phyloP scores from a whole-genome alignment of 306 rosid genomes.

The Datisca glomerata region DNA sequence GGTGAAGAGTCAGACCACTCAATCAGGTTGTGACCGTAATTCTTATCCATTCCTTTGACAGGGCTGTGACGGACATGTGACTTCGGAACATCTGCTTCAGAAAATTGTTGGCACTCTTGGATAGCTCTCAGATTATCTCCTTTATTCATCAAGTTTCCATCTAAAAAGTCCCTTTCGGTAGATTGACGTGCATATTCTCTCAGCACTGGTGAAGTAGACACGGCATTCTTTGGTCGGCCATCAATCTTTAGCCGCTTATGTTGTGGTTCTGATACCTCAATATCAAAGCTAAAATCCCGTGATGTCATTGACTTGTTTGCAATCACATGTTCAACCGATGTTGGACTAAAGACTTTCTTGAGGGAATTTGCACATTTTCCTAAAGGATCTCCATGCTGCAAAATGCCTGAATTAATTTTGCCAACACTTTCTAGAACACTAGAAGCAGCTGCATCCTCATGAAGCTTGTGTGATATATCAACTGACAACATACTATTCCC shows the following conservation, averaged over 20 bases:
- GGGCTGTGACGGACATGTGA: slow-evolving; percentile 7
- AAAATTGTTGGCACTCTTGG: slow-evolving; percentile 22
- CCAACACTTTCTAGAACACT: slow-evolving; percentile 13
- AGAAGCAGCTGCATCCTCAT: slow-evolving; percentile 14
- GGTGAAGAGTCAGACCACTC: slow-evolving; percentile 24
- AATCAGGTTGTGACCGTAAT: slow-evolving; percentile 15
- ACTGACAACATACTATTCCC: slow-evolving; percentile 13
- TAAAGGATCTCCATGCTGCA: slow-evolving; percentile 18
- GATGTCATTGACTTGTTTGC: slow-evolving; percentile 13
- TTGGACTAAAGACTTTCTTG: slow-evolving; percentile 10
- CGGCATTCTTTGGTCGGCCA: slow-evolving; percentile 9
- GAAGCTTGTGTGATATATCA: slow-evolving; percentile 16
- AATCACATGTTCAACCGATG: slow-evolving; percentile 20
- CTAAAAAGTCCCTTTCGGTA: slow-evolving; percentile 11
- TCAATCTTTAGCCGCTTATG: slow-evolving; percentile 45
- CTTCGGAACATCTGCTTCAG: slow-evolving; percentile 18
- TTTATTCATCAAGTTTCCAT: slow-evolving; percentile 18
- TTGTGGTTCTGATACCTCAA: slow-evolving; percentile 29
- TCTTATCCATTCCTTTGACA: slow-evolving; percentile 21
- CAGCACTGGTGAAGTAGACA: slow-evolving; percentile 19
- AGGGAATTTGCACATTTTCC: slow-evolving; percentile 15
- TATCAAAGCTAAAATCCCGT: slow-evolving; percentile 15
- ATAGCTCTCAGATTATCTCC: slow-evolving; percentile 20
- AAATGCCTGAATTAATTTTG: slow-evolving; percentile 13
- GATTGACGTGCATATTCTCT: slow-evolving; percentile 23